phyloP scores from a whole-genome alignment of 2,329 filamentous ascomycete species.

The Dissoconium aciculare region DNA sequence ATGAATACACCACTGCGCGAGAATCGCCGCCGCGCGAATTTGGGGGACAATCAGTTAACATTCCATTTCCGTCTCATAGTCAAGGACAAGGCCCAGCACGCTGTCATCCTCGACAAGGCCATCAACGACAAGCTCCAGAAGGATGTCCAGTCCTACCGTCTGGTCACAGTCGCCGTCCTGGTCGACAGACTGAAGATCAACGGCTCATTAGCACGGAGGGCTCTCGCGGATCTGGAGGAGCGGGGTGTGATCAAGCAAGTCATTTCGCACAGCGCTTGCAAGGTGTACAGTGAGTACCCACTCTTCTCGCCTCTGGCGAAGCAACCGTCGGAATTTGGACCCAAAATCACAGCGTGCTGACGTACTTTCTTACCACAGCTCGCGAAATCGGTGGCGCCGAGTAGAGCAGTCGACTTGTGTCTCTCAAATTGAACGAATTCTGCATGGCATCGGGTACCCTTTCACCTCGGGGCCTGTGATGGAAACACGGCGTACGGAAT shows the following conservation, averaged over 20 bases:
- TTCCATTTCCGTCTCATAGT: slow-evolving; percentile 42
- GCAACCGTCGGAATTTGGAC: slow-evolving; percentile 1
- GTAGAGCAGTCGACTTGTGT: slow-evolving; percentile 8
- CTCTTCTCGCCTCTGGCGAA: background rate
- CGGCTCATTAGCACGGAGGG: slow-evolving; percentile 83
- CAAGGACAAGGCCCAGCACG: slow-evolving; percentile 99
- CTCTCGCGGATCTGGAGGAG: slow-evolving; percentile 86
- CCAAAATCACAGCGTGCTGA: slow-evolving; percentile 4
- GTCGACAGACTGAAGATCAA: slow-evolving; percentile 99
- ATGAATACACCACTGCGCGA: slow-evolving; percentile 7
- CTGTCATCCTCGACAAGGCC: slow-evolving; percentile 95
- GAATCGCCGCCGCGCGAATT: no score
- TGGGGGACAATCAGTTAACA: slow-evolving; percentile 1
- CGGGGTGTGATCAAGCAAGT: slow-evolving; percentile 98
- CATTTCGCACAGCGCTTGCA: slow-evolving; percentile 90
- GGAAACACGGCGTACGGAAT: slow-evolving; percentile 1
- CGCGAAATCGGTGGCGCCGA: slow-evolving; percentile 15
- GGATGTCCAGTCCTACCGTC: slow-evolving; percentile 99
- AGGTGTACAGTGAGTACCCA: slow-evolving; percentile 74
- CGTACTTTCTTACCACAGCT: slow-evolving; percentile 7
- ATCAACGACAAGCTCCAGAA: slow-evolving; percentile 98
- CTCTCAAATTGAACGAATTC: slow-evolving; percentile 1
- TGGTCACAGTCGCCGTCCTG: slow-evolving; percentile 95
- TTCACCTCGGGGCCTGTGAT: no score
- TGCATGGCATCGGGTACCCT: background rate